These are phyloP conservation scores for Malus domestica DNA, from an alignment of 306 rosid genomes.

Conservation along the genomic window DNA sequence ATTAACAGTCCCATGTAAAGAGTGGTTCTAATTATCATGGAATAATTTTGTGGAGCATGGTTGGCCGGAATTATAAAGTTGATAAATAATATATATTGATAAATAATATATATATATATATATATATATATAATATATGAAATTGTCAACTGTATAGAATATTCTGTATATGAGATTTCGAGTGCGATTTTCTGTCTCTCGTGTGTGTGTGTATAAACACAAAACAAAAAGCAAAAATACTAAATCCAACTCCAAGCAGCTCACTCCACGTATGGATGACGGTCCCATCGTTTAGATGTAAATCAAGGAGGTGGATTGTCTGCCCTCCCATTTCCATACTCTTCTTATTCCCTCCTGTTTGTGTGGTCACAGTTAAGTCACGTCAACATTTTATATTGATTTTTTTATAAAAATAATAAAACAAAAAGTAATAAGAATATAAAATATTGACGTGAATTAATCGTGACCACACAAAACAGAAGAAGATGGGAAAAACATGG, in stretches of 20 bases:
- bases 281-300: neutral
- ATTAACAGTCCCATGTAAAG: slow-evolving; percentile 28
- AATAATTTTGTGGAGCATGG: slow-evolving; percentile 40
- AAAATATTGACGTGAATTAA: too few species aligned
- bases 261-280: neutral
- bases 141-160: neutral
- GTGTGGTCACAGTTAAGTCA: too few species aligned
- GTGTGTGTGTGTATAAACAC: neutral
- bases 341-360: too few species aligned
- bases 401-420: too few species aligned
- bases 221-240: too few species aligned
- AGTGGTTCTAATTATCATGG: slow-evolving; percentile 32
- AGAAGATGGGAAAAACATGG: too few species aligned
- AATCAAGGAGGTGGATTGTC: neutral
- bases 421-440: too few species aligned
- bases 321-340: too few species aligned
- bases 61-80: slow-evolving; percentile 6
- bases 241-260: neutral
- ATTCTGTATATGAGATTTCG: neutral
- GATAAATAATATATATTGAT: neutral
- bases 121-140: too few species aligned
- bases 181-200: neutral
- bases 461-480: too few species aligned
- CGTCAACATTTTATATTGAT: too few species aligned
- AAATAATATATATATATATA: neutral